phyloP scores from a whole-genome alignment of 495 filamentous ascomycete genomes.

The Xylaria intraflava region DNA sequence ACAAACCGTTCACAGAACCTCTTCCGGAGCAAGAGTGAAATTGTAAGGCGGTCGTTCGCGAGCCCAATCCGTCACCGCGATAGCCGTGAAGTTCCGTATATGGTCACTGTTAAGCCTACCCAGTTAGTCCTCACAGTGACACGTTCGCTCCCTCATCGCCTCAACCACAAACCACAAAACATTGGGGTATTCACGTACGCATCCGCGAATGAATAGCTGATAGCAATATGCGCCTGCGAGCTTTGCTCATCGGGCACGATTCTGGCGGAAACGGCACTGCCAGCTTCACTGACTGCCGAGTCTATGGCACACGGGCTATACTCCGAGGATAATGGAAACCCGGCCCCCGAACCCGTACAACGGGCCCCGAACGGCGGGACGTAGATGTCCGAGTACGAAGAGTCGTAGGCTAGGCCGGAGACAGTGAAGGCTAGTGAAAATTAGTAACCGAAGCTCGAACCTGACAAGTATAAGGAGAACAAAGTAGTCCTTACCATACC shows the following conservation, averaged over 20 bases:
- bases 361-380: conserved; percentile 7
- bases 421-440: conserved; percentile 1
- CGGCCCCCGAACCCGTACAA: conserved; percentile 4
- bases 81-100: neutral
- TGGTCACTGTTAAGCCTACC: neutral
- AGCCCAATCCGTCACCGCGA: conserved; percentile 9
- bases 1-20: no score
- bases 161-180: neutral
- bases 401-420: neutral
- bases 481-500: conserved; percentile 1
- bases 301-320: conserved; percentile 1
- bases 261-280: neutral
- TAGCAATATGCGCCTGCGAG: conserved; percentile 9
- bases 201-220: neutral
- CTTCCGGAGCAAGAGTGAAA: neutral
- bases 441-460: neutral
- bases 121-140: neutral
- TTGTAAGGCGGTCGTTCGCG: conserved; percentile 3
- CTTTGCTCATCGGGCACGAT: neutral
- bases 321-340: conserved; percentile 3
- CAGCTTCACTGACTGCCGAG: neutral
- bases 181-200: neutral
- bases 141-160: neutral
- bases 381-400: neutral
- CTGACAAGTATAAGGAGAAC: neutral